phyloP scores from a whole-genome alignment of 2,329 filamentous ascomycete genomes.

The Aspergillus ochraceus region DNA sequence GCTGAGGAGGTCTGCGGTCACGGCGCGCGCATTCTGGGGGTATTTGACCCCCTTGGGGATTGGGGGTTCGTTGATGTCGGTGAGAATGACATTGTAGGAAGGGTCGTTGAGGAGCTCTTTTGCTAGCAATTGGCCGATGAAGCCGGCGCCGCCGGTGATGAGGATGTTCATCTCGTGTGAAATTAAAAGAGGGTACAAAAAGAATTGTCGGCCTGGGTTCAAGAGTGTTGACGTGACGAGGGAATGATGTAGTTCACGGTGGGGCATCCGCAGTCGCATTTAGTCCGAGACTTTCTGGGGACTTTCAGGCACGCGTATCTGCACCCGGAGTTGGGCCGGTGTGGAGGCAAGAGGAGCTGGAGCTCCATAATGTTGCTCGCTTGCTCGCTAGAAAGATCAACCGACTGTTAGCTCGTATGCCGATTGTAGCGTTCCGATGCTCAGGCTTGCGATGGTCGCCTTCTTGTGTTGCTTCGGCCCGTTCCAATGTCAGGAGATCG shows the following conservation, averaged over 20 bases:
- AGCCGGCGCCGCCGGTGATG: constrained; percentile 65
- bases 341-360: no score
- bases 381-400: no score
- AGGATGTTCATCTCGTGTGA: constrained; percentile 50
- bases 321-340: constrained; percentile 33
- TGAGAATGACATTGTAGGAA: constrained; percentile 53
- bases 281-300: constrained; percentile 36
- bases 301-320: constrained; percentile 12
- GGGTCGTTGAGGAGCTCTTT: constrained; percentile 54
- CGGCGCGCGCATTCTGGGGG: constrained; percentile 51
- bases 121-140: constrained; percentile 63
- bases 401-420: no score
- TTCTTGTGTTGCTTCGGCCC: no score
- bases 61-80: constrained; percentile 57
- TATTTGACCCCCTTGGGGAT: constrained; percentile 51
- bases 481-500: no score
- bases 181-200: background rate
- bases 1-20: constrained; percentile 56
- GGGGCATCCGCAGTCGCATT: constrained; percentile 31
- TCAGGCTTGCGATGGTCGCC: no score
- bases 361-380: no score
- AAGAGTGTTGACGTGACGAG: background rate
- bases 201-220: background rate
- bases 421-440: no score
- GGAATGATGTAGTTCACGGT: constrained; percentile 1